These are phyloP conservation scores for Artemisia princeps DNA, from an alignment of 140 eudicot genomes.

Conservation along the genomic window DNA sequence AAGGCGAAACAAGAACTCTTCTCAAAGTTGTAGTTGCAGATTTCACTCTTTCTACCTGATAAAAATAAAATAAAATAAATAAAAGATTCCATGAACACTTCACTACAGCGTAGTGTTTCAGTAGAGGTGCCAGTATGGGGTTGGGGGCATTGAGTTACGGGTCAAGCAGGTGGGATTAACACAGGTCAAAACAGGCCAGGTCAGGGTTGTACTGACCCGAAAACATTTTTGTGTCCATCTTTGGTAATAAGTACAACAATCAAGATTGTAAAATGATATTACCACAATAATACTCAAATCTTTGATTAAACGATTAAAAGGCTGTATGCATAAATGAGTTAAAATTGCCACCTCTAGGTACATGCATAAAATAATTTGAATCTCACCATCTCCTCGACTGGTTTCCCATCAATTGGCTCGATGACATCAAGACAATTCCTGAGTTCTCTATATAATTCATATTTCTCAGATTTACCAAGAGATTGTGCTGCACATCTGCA, in stretches of 20 bases:
- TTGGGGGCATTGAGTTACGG: too few relatives aligned
- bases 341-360: background rate
- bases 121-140: background rate
- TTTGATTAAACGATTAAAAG: background rate
- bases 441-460: conserved; percentile 62
- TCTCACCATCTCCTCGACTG: conserved; percentile 75
- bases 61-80: conserved; percentile 10
- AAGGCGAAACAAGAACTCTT: conserved; percentile 66
- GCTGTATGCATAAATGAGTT: conserved; percentile 3
- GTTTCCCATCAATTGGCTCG: conserved; percentile 69
- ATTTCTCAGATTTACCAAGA: conserved; percentile 70
- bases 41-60: conserved; percentile 71
- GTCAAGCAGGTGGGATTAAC: too few relatives aligned
- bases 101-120: background rate
- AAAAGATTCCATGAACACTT: conserved; percentile 14
- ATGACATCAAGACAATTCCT: conserved; percentile 61
- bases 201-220: background rate
- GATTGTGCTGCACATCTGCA: conserved; percentile 55
- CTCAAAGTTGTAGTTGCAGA: conserved; percentile 69
- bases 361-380: conserved; percentile 17
- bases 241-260: too few relatives aligned
- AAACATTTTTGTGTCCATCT: background rate
- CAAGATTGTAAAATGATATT: background rate
- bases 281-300: background rate
- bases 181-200: background rate